Evolutionary conservation across 805 yeast genomes (phyloP).

Genomic region (Yamadazyma paraphyllophila): DNA sequence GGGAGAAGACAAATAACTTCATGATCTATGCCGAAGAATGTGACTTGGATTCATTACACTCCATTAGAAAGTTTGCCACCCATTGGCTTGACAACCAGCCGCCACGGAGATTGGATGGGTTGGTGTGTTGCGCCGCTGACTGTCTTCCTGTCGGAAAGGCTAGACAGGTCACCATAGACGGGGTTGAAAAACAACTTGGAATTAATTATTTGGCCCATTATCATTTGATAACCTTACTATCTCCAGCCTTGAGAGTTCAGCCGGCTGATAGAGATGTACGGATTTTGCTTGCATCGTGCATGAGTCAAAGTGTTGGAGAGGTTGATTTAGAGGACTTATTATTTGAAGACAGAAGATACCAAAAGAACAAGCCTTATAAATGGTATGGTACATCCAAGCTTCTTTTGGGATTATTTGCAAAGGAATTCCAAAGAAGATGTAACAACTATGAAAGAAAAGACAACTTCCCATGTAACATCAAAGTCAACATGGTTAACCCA

Average conservation of each 20-base stretch:
- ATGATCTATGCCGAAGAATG: conserved; percentile 90
- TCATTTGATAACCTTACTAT: conserved; percentile 74
- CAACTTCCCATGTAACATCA: conserved; percentile 65
- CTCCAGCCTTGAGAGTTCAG: conserved; percentile 84
- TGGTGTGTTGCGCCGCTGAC: conserved; percentile 85
- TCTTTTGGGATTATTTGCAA: conserved; percentile 69
- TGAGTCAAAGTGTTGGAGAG: conserved; percentile 71
- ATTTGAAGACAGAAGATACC: conserved; percentile 60
- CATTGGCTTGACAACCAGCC: conserved; percentile 90
- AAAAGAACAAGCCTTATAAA: conserved; percentile 62
- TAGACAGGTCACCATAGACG: conserved; percentile 73
- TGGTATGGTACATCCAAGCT: conserved; percentile 83
- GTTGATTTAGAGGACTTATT: conserved; percentile 63
- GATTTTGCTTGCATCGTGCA: conserved; percentile 73
- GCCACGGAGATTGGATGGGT: conserved; percentile 87
- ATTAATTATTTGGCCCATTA: conserved; percentile 78
- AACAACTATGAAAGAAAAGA: conserved; percentile 63
- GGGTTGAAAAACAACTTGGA: conserved; percentile 82
- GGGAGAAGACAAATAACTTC: conserved; percentile 66
- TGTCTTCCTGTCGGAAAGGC: conserved; percentile 64
- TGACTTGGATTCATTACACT: conserved; percentile 69
- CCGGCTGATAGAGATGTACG: conserved; percentile 95
- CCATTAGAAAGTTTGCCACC: conserved; percentile 87
- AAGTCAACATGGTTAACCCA: conserved; percentile 79
- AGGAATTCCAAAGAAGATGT: conserved; percentile 70